Evolutionary conservation across 345 rosid species (phyloP), one percentile per base, ranked within the genome.

Genomic region (Leavenworthia alabamica): DNA sequence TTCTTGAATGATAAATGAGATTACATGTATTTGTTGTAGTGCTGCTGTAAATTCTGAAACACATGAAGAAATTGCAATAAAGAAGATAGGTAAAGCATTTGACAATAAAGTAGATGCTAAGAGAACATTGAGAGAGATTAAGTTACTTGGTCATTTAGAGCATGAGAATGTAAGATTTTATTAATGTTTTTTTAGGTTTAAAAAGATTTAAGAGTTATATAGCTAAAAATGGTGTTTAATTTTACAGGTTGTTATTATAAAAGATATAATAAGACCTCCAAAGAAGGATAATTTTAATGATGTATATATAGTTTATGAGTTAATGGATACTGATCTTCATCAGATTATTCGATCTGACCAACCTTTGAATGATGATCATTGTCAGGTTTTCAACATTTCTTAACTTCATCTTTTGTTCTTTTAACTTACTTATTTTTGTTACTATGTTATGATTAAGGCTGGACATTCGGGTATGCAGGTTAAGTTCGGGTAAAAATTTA

Each of bases 261-360:
- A 71, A 66, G 86, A 82, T 65, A 70, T 82, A 46, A 75, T 82
- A 11, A 73, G 79, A 37, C 86, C 86, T 29, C 84, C 84, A 32
- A 74, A 71, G 39, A 79, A 54, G 64, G 80, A 79, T 22, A 70
- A 45, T 56, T 82, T 82, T 71, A 27, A 58, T 3, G 86, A 82
- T 68, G 86, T 82, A 51, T 82, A 82, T 62, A 79, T 82, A 64
- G 86, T 79, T 50, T 79, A 57, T 22, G 86, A 82, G 72, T 64
- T 79, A 42, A 67, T 82, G 86, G 86, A 79, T 62, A 73, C 84
- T 19, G 86, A 82, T 79, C 86, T 82, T 59, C 80, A 77, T 73
- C 82, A 79, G 66, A 79, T 82, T 39, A 79, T 82, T 60, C 81
- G 80, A n/a, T 77, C 86, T 40, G 72, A 77, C 62, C 80, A 82